Evolutionary conservation across 2,329 filamentous ascomycete species (phyloP).

Genomic region (Aspergillus bombycis): DNA sequence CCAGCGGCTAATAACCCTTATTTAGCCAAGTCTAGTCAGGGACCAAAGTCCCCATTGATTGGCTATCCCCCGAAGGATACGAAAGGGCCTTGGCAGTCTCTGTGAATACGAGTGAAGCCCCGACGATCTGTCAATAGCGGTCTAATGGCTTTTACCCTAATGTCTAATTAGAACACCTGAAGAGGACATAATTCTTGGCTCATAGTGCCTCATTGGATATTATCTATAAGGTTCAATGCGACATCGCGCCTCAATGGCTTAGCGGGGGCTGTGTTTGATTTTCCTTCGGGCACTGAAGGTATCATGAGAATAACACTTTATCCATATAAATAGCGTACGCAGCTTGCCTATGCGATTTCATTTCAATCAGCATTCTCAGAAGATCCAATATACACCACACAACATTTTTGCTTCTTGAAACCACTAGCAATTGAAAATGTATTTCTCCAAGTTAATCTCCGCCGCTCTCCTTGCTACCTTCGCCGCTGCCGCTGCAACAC

Average conservation of each 20-base stretch:
- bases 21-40: background rate
- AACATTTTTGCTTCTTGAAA: background rate
- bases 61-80: background rate
- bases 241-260: background rate
- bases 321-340: background rate
- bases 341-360: background rate
- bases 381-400: background rate
- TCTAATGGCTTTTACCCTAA: background rate
- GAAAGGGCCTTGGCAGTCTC: background rate
- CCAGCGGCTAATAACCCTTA: background rate
- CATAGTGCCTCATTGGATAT: background rate
- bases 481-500: background rate
- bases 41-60: background rate
- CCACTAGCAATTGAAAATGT: background rate
- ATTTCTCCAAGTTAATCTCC: background rate
- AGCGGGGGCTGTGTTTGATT: background rate
- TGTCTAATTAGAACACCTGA: background rate
- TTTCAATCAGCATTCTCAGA: background rate
- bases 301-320: background rate
- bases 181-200: background rate
- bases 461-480: background rate
- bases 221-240: background rate
- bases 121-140: background rate
- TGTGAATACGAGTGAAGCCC: background rate
- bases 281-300: background rate